Evolutionary conservation across 306 rosid genomes (phyloP), one percentile per base, ranked within the genome.

Genomic region (Trifolium dubium): DNA sequence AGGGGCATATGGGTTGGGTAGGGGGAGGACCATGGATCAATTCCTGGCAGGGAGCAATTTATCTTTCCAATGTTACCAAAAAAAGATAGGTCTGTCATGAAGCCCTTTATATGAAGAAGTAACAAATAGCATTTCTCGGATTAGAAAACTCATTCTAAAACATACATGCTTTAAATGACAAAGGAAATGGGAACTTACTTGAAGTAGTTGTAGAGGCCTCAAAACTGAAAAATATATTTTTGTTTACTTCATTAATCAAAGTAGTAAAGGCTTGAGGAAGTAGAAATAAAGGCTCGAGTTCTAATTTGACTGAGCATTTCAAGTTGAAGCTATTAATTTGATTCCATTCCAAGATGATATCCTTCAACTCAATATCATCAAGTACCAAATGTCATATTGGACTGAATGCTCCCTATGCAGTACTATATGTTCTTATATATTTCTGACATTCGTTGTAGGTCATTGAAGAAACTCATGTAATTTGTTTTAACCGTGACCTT

Each of bases 241-340:
- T 15, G 28, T 9, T 19, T 65, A 5, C 35, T 73, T 79, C 29
- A 67, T 47, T 37, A 15, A 58, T 66, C 8, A 23, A 79, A 66
- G 60, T 32, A 23, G 29, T 66, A 35, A 18, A 66, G 39, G 39
- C 6, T 8, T 1, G 39, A 31, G 64, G 18, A 60, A 17, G n/a
- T 73, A 37, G 32, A 56, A 17, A 68, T 50, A 34, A 50, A 49
- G 50, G 44, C 67, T 50, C 8, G 39, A 54, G 5, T 58, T 11
- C 61, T 56, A 39, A 56, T 60, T 31, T 76, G 60, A 67, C 12
- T 8, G 62, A 56, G 40, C 13, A 18, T 44, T 56, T 35, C 15
- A 55, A 77, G 56, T 35, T 8, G 37, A 69, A 66, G 17, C 74
- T 46, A 65, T 67, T 67, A 32, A 73, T 23, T 66, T 73, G 63